Base-by-base conservation (phyloP, 352 stramenopile genomes). In the Phytophthora ramorum region DNA sequence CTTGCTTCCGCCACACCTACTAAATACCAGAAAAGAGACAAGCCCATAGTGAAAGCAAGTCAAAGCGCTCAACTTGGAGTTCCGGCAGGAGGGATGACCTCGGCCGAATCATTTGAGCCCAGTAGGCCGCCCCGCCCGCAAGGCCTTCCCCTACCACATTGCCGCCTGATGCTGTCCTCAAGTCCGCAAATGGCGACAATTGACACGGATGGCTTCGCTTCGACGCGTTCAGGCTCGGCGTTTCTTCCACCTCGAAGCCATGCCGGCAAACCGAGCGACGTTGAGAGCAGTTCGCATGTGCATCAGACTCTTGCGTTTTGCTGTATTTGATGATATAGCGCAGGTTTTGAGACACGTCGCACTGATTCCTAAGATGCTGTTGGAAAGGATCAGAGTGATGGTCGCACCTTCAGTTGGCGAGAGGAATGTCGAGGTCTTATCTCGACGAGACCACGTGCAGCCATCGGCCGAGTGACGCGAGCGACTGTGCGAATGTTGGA, bases 21-120 rank as follows among this genome's bases (percentile, higher is more conserved):
- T 49, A 63, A 51, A 4, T 38, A 28, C 37, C 47, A 69, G 40
- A 69, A 69, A 69, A 58, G 37, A 54, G 53, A 35, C 53, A 52
- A 13, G 30, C 22, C 2, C 12, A 58, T 62, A 63, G 35, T 58
- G 62, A 69, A 22, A 20, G 9, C 53, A 48, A 64, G 61, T 69
- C 5, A 9, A 8, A 32, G 28, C 8, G 63, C 4, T 9, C 12
- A 37, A 57, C 37, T 65, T 65, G 56, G 47, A 34, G 44, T 35
- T 49, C n/a, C 1, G 28, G 12, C 14, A 9, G 60, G 51, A 63
- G 60, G 60, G 60, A 69, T 66, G 58, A 58, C 48, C 22, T 28
- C 5, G 14, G 4, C 12, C 10, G 10, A 26, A 16, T 0, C 7
- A 60, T 46, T 50, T 17, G 53, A 0, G 12, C 30, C 17, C 13